phyloP scores from a whole-genome alignment of 352 stramenopile genomes.

The Pythium grandisporangium region DNA sequence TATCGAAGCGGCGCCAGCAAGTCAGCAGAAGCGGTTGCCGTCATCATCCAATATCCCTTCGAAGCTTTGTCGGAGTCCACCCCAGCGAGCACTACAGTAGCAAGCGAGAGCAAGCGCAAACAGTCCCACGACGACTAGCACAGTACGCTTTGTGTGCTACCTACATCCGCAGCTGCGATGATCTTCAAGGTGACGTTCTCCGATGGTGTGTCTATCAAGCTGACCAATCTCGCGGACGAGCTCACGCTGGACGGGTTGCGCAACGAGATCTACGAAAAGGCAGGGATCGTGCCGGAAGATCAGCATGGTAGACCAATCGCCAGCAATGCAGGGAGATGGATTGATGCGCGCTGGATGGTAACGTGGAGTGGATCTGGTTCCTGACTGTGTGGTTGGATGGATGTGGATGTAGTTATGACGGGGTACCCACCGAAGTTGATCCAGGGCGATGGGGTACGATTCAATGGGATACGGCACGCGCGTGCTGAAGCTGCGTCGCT shows the following conservation, averaged over 20 bases:
- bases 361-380: too few species aligned
- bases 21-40: too few species aligned
- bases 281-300: constrained; percentile 43
- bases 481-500: background rate
- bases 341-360: too few species aligned
- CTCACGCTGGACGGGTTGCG: constrained; percentile 52
- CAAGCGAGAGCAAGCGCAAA: too few species aligned
- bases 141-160: too few species aligned
- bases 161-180: constrained; percentile 11
- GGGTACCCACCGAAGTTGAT: constrained; percentile 66
- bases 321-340: too few species aligned
- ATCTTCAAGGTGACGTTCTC: constrained; percentile 75
- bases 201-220: constrained; percentile 61
- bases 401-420: constrained; percentile 47
- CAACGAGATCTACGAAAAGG: constrained; percentile 40
- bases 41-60: too few species aligned
- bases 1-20: too few species aligned
- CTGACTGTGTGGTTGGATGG: background rate
- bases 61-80: too few species aligned
- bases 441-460: constrained; percentile 48
- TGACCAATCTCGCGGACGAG: constrained; percentile 48
- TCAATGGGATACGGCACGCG: background rate
- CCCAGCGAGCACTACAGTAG: too few species aligned
- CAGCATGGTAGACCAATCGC: constrained; percentile 67
- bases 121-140: too few species aligned